phyloP scores from a whole-genome alignment of 148 eudicot species.

The Pharnaceum exiguum region DNA sequence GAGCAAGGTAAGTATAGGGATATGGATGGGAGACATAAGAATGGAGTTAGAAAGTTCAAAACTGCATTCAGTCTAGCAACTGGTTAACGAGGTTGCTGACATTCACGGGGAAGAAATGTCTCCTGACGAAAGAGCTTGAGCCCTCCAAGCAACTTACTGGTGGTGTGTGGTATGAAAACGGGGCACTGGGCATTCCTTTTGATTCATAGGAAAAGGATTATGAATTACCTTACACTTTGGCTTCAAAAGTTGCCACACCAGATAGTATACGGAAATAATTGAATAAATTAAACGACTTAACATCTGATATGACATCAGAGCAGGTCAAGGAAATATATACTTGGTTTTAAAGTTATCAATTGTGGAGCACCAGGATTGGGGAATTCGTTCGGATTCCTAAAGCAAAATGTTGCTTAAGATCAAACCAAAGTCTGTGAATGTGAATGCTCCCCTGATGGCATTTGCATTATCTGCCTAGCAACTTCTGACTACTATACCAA shows the following conservation, averaged over 20 bases:
- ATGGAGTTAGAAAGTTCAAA: conserved; percentile 33
- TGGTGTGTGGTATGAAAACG: conserved; percentile 67
- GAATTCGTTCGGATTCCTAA: conserved; percentile 53
- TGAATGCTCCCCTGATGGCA: conserved; percentile 61
- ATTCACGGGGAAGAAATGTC: conserved; percentile 44
- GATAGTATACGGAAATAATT: conserved; percentile 34
- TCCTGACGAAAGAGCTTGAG: conserved; percentile 60
- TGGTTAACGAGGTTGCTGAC: conserved; percentile 61
- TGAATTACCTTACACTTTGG: conserved; percentile 3
- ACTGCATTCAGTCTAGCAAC: conserved; percentile 30
- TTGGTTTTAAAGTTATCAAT: conserved; percentile 62
- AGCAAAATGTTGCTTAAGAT: conserved; percentile 44
- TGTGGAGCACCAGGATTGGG: conserved; percentile 62
- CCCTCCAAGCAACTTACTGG: conserved; percentile 68
- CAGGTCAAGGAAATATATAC: conserved; percentile 47
- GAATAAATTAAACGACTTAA: conserved; percentile 5
- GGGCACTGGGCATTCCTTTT: conserved; percentile 48
- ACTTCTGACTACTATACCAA: conserved; percentile 56
- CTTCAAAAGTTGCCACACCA: conserved; percentile 48
- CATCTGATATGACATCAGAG: conserved; percentile 12
- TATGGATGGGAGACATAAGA: conserved; percentile 44
- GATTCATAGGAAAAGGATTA: conserved; percentile 20
- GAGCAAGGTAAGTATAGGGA: conserved; percentile 52
- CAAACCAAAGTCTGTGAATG: conserved; percentile 11
- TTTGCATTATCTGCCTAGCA: conserved; percentile 52